phyloP scores from a whole-genome alignment of 192 early-diverging fungal species.

The Backusella westeae region DNA sequence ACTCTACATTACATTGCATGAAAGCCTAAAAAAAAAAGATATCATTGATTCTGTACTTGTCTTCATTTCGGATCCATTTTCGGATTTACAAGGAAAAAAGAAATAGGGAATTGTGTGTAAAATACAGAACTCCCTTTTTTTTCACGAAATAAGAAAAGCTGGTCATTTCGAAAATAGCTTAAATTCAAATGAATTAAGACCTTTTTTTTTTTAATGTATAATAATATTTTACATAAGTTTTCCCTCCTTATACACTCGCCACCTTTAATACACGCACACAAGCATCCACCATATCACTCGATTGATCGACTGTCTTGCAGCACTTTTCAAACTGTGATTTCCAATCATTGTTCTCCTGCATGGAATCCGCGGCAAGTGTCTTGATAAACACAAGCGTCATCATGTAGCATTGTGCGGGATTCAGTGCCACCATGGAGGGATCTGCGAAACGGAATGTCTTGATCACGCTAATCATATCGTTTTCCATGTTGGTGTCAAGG shows the following conservation, averaged over 20 bases:
- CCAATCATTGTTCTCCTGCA: slow-evolving; percentile 10
- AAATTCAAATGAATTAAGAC: background rate
- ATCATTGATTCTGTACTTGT: background rate
- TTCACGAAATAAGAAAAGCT: background rate
- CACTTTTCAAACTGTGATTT: slow-evolving; percentile 27
- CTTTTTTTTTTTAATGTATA: slow-evolving; percentile 5
- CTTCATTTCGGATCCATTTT: background rate
- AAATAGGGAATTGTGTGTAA: background rate
- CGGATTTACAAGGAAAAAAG: background rate
- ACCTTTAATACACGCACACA: slow-evolving; percentile 38
- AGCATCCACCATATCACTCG: slow-evolving; percentile 39
- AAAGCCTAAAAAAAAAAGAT: too few species aligned
- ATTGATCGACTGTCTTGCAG: slow-evolving; percentile 31
- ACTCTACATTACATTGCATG: background rate
- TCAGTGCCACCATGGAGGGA: slow-evolving; percentile 28
- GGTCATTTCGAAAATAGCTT: background rate
- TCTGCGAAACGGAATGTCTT: slow-evolving; percentile 36
- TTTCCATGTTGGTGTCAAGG: slow-evolving; percentile 26
- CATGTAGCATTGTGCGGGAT: slow-evolving; percentile 34
- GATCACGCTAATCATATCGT: slow-evolving; percentile 36
- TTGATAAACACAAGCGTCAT: slow-evolving; percentile 38
- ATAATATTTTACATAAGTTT: too few species aligned
- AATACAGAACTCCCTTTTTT: background rate
- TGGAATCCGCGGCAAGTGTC: slow-evolving; percentile 6
- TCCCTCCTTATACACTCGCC: slow-evolving; percentile 14